Percentiles rank a stretch among this genome's conserved stretches.
phyloP scores from a whole-genome alignment of 2,329 filamentous ascomycete genomes.

The Pseudohalonectria lignicola region DNA sequence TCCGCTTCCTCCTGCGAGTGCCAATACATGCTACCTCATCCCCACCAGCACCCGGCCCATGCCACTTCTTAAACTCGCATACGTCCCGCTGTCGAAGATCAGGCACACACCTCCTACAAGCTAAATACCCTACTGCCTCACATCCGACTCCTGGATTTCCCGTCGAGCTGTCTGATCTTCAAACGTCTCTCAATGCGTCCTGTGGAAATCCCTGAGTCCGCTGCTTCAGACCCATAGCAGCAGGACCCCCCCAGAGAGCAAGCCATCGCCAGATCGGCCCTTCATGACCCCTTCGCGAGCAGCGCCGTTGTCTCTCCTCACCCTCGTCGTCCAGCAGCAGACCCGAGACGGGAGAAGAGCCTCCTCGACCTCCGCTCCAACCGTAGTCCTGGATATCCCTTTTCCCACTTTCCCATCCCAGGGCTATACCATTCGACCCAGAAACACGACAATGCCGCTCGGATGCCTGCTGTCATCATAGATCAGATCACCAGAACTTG shows the following conservation, averaged over 20 bases:
- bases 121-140: slow-evolving; percentile 21
- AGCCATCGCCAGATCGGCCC: not conserved
- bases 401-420: slow-evolving; percentile 4
- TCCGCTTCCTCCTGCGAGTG: not conserved
- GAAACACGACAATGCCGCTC: slow-evolving; percentile 31
- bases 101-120: slow-evolving; percentile 20
- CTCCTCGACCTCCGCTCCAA: too few species aligned
- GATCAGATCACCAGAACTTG: slow-evolving; percentile 38
- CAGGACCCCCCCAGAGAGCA: not conserved
- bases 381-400: too few species aligned
- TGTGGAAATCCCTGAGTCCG: not conserved
- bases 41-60: slow-evolving; percentile 14
- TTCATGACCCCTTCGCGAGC: not conserved
- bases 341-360: too few species aligned
- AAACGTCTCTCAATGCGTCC: slow-evolving; percentile 13
- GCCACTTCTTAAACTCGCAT: slow-evolving; percentile 30
- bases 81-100: slow-evolving; percentile 24
- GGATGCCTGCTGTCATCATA: slow-evolving; percentile 42
- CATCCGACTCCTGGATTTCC: slow-evolving; percentile 19
- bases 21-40: not conserved
- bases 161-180: slow-evolving; percentile 18
- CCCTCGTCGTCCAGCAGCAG: too few species aligned
- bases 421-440: slow-evolving; percentile 5
- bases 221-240: slow-evolving; percentile 4
- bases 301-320: slow-evolving; percentile 1